phyloP scores from a whole-genome alignment of 1,284 basidiomycete species.

The Pholiota adiposa region DNA sequence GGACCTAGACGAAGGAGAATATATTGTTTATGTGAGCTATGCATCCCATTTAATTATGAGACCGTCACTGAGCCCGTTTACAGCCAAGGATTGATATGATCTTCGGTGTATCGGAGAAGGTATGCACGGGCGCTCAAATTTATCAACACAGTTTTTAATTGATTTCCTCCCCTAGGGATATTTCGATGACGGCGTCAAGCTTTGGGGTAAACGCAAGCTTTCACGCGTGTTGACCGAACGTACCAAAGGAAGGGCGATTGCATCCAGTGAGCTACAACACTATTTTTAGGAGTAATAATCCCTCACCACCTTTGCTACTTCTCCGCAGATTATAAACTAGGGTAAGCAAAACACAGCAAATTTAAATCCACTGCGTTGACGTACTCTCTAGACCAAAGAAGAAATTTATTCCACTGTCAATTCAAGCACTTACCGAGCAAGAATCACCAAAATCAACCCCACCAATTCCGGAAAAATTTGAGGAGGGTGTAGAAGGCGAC shows the following conservation, averaged over 20 bases:
- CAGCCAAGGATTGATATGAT: slow-evolving; percentile 21
- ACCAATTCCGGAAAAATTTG: neutral
- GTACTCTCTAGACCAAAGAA: neutral
- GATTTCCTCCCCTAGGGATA: slow-evolving; percentile 22
- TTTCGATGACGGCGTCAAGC: slow-evolving; percentile 16
- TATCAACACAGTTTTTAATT: neutral
- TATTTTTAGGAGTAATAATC: neutral
- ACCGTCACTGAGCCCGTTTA: neutral
- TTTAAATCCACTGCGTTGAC: neutral
- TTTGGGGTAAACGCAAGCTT: slow-evolving; percentile 35
- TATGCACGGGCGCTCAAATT: too few species aligned
- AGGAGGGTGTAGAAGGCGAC: neutral
- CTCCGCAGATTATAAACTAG: slow-evolving; percentile 14
- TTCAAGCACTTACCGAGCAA: slow-evolving; percentile 3
- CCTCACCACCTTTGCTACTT: too few species aligned
- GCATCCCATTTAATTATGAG: neutral
- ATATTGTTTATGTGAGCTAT: slow-evolving; percentile 35
- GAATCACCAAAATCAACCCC: neutral
- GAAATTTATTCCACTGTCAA: slow-evolving; percentile 1
- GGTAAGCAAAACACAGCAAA: slow-evolving; percentile 1
- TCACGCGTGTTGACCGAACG: slow-evolving; percentile 43
- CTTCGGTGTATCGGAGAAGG: slow-evolving; percentile 2
- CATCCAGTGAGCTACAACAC: slow-evolving; percentile 39
- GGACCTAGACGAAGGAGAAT: slow-evolving; percentile 51
- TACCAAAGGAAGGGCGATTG: slow-evolving; percentile 48